Conservation (phyloP, 1,139 yeast species). For the Sugiyamaella xylanicola region DNA sequence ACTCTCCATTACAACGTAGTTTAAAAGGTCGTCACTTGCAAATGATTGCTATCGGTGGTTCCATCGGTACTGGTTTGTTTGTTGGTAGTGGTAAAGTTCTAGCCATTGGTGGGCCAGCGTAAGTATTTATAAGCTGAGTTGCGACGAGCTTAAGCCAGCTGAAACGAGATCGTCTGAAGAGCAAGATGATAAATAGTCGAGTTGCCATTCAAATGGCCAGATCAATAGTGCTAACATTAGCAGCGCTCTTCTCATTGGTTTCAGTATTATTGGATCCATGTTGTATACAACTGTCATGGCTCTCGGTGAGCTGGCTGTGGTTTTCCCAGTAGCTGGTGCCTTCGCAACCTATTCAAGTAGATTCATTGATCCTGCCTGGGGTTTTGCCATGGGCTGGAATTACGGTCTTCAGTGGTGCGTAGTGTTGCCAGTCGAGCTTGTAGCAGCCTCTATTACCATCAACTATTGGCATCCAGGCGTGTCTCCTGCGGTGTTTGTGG, state of each 20-base stretch:
- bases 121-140: slow-evolving; percentile 68
- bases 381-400: slow-evolving; percentile 83
- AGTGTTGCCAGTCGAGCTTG: slow-evolving; percentile 72
- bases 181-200: too few species aligned
- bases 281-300: slow-evolving; percentile 76
- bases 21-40: slow-evolving; percentile 56
- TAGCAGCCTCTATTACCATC: slow-evolving; percentile 73
- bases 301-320: slow-evolving; percentile 82
- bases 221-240: slow-evolving; percentile 31
- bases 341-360: slow-evolving; percentile 71
- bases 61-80: slow-evolving; percentile 77
- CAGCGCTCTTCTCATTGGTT: slow-evolving; percentile 68
- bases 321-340: slow-evolving; percentile 79
- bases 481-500: slow-evolving; percentile 67
- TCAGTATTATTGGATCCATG: slow-evolving; percentile 67
- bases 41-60: slow-evolving; percentile 82
- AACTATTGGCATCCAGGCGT: slow-evolving; percentile 61
- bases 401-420: slow-evolving; percentile 77
- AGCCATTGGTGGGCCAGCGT: slow-evolving; percentile 73
- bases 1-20: slow-evolving; percentile 46
- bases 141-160: too few species aligned
- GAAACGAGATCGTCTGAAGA: too few species aligned
- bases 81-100: slow-evolving; percentile 76
- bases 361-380: slow-evolving; percentile 75
- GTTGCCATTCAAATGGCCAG: slow-evolving; percentile 65